Evolutionary conservation across 176 grass and related monocot genomes (phyloP).

Genomic region (Oryza officinalis): DNA sequence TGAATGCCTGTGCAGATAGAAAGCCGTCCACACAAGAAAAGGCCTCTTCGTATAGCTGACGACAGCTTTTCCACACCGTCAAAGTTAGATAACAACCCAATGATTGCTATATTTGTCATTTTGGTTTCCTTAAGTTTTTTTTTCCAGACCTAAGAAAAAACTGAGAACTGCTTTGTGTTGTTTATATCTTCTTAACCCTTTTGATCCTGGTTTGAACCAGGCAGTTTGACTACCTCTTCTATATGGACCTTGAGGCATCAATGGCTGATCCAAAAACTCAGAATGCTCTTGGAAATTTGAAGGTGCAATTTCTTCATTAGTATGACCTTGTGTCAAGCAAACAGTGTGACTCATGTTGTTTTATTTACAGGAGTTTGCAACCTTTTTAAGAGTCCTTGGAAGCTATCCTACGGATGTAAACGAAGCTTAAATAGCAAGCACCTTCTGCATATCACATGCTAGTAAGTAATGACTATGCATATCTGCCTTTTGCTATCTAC

Average conservation of each 20-base stretch:
- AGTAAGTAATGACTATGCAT: conserved; percentile 35
- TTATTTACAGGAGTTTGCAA: conserved; percentile 79
- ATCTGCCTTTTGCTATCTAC: not conserved
- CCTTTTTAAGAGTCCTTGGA: conserved; percentile 72
- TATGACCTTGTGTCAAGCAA: conserved; percentile 1
- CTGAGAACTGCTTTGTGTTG: conserved; percentile 2
- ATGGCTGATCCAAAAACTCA: conserved; percentile 81
- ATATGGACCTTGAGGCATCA: conserved; percentile 89
- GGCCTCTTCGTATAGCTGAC: conserved; percentile 68
- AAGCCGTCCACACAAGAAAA: conserved; percentile 83
- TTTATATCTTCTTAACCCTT: conserved; percentile 11
- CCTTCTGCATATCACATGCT: conserved; percentile 31
- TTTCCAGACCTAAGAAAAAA: not conserved
- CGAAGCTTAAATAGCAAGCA: conserved; percentile 46
- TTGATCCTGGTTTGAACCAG: conserved; percentile 41
- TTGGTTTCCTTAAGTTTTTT: conserved; percentile 3
- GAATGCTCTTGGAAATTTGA: conserved; percentile 84
- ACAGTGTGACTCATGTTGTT: conserved; percentile 25
- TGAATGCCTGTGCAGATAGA: conserved; percentile 66
- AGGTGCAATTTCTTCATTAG: conserved; percentile 51
- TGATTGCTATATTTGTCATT: not conserved
- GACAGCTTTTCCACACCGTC: conserved; percentile 50
- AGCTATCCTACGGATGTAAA: conserved; percentile 77
- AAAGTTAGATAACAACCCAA: conserved; percentile 55
- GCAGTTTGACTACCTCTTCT: conserved; percentile 97